These are phyloP conservation scores for Pilatotrama ljubarskyi DNA, from an alignment of 768 basidiomycete species.

Conservation along the genomic window DNA sequence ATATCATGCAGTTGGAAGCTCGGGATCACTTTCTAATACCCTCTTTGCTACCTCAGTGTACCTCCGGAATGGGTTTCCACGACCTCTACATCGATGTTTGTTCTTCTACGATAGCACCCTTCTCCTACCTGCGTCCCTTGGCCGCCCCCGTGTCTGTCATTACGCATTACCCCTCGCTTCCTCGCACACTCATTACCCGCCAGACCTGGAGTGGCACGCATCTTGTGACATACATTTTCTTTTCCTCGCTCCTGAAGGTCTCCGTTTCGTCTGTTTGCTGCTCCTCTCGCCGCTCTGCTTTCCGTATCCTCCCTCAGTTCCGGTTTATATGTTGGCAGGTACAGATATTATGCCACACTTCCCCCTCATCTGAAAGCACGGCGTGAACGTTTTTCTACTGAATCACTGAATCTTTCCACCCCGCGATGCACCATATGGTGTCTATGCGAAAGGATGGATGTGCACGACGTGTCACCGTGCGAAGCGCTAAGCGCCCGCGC, in stretches of 20 bases:
- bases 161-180: conserved; percentile 46
- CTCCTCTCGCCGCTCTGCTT: conserved; percentile 27
- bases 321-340: conserved; percentile 18
- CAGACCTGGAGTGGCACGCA: conserved; percentile 29
- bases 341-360: conserved; percentile 13
- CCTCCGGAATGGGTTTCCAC: conserved; percentile 22
- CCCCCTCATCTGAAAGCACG: background rate
- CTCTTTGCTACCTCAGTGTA: conserved; percentile 23
- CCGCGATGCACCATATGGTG: too few relatives aligned
- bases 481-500: background rate
- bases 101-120: conserved; percentile 47
- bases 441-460: too few relatives aligned
- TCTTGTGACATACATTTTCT: conserved; percentile 39
- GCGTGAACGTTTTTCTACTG: too few relatives aligned
- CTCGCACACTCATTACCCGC: conserved; percentile 36
- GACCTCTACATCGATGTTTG: conserved; percentile 45
- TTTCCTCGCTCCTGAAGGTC: conserved; percentile 30
- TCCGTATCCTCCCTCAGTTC: conserved; percentile 13
- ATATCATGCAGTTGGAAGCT: background rate
- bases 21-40: conserved; percentile 26
- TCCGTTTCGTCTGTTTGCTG: conserved; percentile 35
- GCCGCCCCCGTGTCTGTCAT: conserved; percentile 62
- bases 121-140: conserved; percentile 46
- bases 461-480: background rate
- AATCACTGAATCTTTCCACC: too few relatives aligned